Percentiles rank a stretch among this genome's conserved stretches.
Evolutionary conservation across 495 filamentous ascomycete species (phyloP).

Genomic region (Cairneyella variabilis): DNA sequence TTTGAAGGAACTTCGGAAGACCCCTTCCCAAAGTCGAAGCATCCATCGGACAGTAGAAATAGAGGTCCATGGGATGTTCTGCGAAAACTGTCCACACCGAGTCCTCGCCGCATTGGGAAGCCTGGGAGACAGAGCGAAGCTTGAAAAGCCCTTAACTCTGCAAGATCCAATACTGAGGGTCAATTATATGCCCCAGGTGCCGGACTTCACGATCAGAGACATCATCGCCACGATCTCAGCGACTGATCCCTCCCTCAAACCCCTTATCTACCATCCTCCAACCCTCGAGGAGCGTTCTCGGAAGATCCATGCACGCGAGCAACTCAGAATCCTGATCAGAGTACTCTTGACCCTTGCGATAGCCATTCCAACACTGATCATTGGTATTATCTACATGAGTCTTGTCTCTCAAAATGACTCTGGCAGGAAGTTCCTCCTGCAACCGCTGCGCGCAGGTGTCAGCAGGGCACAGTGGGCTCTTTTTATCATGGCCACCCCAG

Average conservation of each 20-base stretch:
- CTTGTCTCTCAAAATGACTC: conserved; percentile 59
- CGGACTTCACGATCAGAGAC: conserved; percentile 69
- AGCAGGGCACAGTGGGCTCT: conserved; percentile 77
- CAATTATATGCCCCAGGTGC: conserved; percentile 63
- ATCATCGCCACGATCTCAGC: conserved; percentile 64
- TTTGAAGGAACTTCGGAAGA: not conserved
- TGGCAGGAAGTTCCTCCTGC: conserved; percentile 60
- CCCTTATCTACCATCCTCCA: conserved; percentile 72
- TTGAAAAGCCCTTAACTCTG: conserved; percentile 47
- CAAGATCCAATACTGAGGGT: conserved; percentile 65
- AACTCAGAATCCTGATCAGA: conserved; percentile 56
- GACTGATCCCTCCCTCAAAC: conserved; percentile 59
- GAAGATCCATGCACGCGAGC: conserved; percentile 62
- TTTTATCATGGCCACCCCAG: conserved; percentile 81
- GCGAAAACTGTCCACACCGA: conserved; percentile 71
- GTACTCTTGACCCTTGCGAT: conserved; percentile 66
- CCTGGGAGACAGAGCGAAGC: conserved; percentile 15
- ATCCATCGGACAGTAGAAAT: conserved; percentile 58
- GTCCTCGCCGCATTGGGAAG: conserved; percentile 43
- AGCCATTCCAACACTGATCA: conserved; percentile 82
- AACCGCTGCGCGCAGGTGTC: conserved; percentile 68
- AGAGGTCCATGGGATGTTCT: conserved; percentile 80
- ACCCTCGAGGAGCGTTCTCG: conserved; percentile 82
- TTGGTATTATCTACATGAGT: conserved; percentile 90
- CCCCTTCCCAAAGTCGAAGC: conserved; percentile 21